Conservation (phyloP, 139 green algal species). For the Prasinococcaceae sp. region DNA sequence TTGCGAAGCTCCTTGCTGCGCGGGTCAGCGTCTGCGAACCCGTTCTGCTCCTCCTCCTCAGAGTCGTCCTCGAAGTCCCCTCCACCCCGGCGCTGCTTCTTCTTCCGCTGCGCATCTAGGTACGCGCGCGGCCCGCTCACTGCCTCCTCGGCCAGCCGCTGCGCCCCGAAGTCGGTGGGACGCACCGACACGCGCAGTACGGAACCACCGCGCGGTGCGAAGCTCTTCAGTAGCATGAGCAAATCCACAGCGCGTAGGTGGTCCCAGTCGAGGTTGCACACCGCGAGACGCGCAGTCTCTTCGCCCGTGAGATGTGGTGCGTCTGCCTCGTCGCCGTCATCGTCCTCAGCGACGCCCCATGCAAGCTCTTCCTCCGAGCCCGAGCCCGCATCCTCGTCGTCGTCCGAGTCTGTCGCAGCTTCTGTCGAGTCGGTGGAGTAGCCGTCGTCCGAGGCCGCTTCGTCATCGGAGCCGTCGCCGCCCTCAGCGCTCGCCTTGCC, state of each 20-base stretch:
- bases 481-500: too few relatives aligned
- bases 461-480: too few relatives aligned
- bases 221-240: slow-evolving; percentile 62
- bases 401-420: too few relatives aligned
- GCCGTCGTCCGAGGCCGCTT: too few relatives aligned
- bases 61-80: slow-evolving; percentile 14
- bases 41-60: slow-evolving; percentile 10
- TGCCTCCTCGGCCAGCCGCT: slow-evolving; percentile 77
- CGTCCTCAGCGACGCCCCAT: too few relatives aligned
- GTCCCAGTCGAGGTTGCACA: slow-evolving; percentile 86
- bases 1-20: slow-evolving; percentile 44
- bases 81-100: slow-evolving; percentile 4
- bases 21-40: not conserved
- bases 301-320: too few relatives aligned
- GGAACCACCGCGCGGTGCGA: slow-evolving; percentile 34
- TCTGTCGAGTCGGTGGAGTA: too few relatives aligned
- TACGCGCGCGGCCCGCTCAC: slow-evolving; percentile 43
- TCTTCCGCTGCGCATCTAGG: not conserved
- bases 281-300: slow-evolving; percentile 42
- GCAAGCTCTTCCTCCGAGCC: too few relatives aligned
- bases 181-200: slow-evolving; percentile 69
- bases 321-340: too few relatives aligned
- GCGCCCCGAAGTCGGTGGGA: slow-evolving; percentile 76
- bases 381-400: too few relatives aligned
- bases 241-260: slow-evolving; percentile 63